phyloP scores from a whole-genome alignment of 2,329 filamentous ascomycete genomes.

The Hortaea werneckii region DNA sequence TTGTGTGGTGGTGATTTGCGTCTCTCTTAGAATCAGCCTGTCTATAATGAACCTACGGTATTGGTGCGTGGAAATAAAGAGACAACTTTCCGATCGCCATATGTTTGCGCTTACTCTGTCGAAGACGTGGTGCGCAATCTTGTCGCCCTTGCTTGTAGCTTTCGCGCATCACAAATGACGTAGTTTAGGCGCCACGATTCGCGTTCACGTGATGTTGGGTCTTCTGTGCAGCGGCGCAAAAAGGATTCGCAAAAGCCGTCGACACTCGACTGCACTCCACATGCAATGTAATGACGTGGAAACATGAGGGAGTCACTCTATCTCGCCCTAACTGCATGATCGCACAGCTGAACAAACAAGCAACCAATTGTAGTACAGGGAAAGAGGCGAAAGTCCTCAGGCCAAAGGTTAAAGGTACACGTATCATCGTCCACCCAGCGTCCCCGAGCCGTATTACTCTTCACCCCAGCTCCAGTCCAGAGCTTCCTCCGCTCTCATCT shows the following conservation, averaged over 20 bases:
- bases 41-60: not conserved
- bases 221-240: too few species aligned
- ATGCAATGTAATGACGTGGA: too few species aligned
- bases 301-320: not conserved
- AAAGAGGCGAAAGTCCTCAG: conserved; percentile 18
- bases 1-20: conserved; percentile 15
- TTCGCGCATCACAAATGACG: not conserved
- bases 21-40: not conserved
- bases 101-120: not conserved
- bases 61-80: conserved; percentile 2
- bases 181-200: not conserved
- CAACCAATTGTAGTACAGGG: conserved; percentile 26
- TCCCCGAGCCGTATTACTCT: not conserved
- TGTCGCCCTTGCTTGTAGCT: not conserved
- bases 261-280: too few species aligned
- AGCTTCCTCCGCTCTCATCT: conserved; percentile 3
- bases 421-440: conserved; percentile 4
- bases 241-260: too few species aligned
- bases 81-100: not conserved
- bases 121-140: not conserved
- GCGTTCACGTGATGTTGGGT: too few species aligned
- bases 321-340: not conserved
- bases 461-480: conserved; percentile 13
- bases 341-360: conserved; percentile 16
- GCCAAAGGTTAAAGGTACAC: conserved; percentile 22